These are phyloP conservation scores for Thalassiosira profunda DNA, from an alignment of 108 stramenopile species.

Conservation along the genomic window DNA sequence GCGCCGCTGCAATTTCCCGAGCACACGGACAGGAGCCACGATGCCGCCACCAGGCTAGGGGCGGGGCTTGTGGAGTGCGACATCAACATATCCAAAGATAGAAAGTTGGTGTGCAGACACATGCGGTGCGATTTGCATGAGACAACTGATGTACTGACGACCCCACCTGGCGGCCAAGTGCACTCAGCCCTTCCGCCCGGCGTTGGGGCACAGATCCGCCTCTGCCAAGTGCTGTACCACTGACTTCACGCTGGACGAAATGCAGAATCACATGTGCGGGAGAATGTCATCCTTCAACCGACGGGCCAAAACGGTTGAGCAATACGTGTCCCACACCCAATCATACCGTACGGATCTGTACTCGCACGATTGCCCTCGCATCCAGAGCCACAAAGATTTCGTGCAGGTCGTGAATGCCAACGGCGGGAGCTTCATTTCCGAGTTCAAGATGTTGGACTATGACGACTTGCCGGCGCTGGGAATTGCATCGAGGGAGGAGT, in stretches of 20 bases:
- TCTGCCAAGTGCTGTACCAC: conserved; percentile 8
- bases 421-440: conserved; percentile 6
- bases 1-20: conserved; percentile 18
- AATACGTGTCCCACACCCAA: conserved; percentile 3
- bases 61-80: conserved; percentile 13
- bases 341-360: conserved; percentile 9
- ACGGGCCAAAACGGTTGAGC: background rate
- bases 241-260: conserved; percentile 12
- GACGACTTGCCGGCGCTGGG: background rate
- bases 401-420: conserved; percentile 6
- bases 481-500: background rate
- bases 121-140: background rate
- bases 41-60: conserved; percentile 10
- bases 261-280: conserved; percentile 7
- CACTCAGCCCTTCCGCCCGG: conserved; percentile 10
- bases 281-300: conserved; percentile 6
- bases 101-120: conserved; percentile 7
- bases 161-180: conserved; percentile 3
- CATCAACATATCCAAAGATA: conserved; percentile 4
- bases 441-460: conserved; percentile 8
- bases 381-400: conserved; percentile 6
- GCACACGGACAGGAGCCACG: conserved; percentile 9
- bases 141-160: conserved; percentile 11
- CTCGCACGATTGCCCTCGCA: conserved; percentile 11
- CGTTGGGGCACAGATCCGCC: background rate